Base-by-base conservation (phyloP, 2,329 filamentous ascomycete genomes). In the Paracoccidioides lutzii region DNA sequence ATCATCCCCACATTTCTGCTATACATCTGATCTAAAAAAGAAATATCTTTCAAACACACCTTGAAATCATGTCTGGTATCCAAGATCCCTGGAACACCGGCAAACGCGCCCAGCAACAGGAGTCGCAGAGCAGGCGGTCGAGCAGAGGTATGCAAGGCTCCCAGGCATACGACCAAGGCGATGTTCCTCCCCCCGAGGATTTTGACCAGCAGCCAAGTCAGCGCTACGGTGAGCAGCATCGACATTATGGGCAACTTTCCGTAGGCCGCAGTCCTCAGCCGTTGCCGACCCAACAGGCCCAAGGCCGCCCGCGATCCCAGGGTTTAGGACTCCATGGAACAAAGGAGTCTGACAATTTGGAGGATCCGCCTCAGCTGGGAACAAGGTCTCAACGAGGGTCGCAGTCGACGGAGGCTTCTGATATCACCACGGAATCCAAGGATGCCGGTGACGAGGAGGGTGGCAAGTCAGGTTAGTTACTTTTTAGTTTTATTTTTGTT, bases 11-110 rank as follows among this genome's bases (percentile, higher is more conserved):
- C 22, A 22, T 22, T 8, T n/a, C 44, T 33, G 12, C 6, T 7
- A 33, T 33, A 35, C 35, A 33, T 48, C 35, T 15, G 9, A 38
- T 44, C n/a, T n/a, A 7, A 28, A 45, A 55, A 45, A 55, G n/a
- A 28, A 15, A 40, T 38, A 15, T n/a, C 7, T 3, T 28, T 30
- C 12, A 42, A 42, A 32, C 12, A 15, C 49, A 6, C n/a, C n/a
- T 12, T 35, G 28, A 33, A 44, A 55, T n/a, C 38, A 60, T 60
- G 59, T 55, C 59, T 30, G 57, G 59, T 42, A 52, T 49, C 38
- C 46, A 51, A 35, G 51, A 59, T 48, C 54, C 44, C 40, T 58
- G 54, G 57, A 49, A 40, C 32, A 22, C 55, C 8, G 30, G 45
- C 49, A 44, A 48, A 22, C 57, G 59, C 30, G 14, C 37, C 30